Conservation (phyloP, 2,329 filamentous ascomycete species). For the Aspergillus novofumigatus region DNA sequence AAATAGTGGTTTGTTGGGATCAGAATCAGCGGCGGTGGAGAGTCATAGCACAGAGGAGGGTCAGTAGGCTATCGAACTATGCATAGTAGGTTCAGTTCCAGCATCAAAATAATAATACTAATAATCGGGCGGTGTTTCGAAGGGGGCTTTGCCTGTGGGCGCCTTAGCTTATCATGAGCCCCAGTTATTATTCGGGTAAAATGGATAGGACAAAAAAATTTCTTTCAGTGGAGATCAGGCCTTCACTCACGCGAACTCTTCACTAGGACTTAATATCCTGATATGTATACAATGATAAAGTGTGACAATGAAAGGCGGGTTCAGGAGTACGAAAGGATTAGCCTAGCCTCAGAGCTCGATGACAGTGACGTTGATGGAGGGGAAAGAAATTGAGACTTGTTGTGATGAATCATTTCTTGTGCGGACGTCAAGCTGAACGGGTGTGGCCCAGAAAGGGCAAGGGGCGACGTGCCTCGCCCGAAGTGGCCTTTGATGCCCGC, state of each 20-base stretch:
- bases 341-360: not conserved
- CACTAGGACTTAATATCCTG: not conserved
- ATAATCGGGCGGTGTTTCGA: not conserved
- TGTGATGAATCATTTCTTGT: not conserved
- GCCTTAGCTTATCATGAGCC: conserved; percentile 4
- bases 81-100: not conserved
- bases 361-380: conserved; percentile 20
- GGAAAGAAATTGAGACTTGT: not conserved
- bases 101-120: not conserved
- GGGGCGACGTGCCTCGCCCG: conserved; percentile 15
- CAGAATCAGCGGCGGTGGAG: conserved; percentile 19
- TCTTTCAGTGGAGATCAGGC: conserved; percentile 1
- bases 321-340: not conserved
- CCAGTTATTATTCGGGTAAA: conserved; percentile 13
- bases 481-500: conserved; percentile 4
- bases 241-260: not conserved
- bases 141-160: conserved; percentile 1
- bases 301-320: not conserved
- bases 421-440: conserved; percentile 2
- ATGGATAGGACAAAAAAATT: not conserved
- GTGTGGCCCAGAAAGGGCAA: conserved; percentile 18
- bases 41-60: conserved; percentile 20
- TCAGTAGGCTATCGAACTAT: conserved; percentile 11
- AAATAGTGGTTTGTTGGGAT: conserved; percentile 13
- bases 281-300: not conserved